Conservation (phyloP, 1,139 yeast species). For the Yamadazyma pseudoaaseri region DNA sequence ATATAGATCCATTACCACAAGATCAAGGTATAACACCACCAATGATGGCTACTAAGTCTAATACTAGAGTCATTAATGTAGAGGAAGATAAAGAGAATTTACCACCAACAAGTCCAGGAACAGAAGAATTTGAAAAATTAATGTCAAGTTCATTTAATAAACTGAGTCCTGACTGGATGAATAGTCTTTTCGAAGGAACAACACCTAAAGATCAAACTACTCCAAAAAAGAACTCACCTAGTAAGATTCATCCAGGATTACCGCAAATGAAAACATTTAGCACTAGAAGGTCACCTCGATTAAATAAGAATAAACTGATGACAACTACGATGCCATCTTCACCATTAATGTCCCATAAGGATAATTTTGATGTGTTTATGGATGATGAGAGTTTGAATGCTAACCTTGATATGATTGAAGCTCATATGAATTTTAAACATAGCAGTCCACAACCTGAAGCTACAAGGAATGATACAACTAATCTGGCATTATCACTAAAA, state of each 20-base stretch:
- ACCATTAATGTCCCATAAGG: slow-evolving; percentile 20
- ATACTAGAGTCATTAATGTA: slow-evolving; percentile 45
- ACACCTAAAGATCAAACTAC: slow-evolving; percentile 45
- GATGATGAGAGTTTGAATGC: slow-evolving; percentile 17
- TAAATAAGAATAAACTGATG: slow-evolving; percentile 20
- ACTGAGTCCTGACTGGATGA: slow-evolving; percentile 42
- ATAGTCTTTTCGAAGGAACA: slow-evolving; percentile 39
- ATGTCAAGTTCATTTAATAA: slow-evolving; percentile 37
- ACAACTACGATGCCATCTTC: slow-evolving; percentile 46
- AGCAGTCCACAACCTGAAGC: slow-evolving; percentile 34
- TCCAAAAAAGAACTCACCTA: slow-evolving; percentile 6
- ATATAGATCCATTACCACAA: slow-evolving; percentile 49
- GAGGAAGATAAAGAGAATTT: slow-evolving; percentile 47
- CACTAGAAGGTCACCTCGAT: slow-evolving; percentile 23
- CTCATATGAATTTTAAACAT: slow-evolving; percentile 20
- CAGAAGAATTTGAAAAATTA: slow-evolving; percentile 39
- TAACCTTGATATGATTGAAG: slow-evolving; percentile 18
- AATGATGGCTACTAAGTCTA: slow-evolving; percentile 48
- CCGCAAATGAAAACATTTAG: slow-evolving; percentile 33
- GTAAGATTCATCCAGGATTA: slow-evolving; percentile 22
- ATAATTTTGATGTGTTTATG: slow-evolving; percentile 18
- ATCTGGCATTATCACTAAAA: slow-evolving; percentile 30
- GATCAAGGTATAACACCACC: slow-evolving; percentile 45
- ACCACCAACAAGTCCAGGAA: slow-evolving; percentile 25
- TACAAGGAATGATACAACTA: slow-evolving; percentile 36